Conservation (phyloP, 352 stramenopile species). For the Phytophthora sojae region DNA sequence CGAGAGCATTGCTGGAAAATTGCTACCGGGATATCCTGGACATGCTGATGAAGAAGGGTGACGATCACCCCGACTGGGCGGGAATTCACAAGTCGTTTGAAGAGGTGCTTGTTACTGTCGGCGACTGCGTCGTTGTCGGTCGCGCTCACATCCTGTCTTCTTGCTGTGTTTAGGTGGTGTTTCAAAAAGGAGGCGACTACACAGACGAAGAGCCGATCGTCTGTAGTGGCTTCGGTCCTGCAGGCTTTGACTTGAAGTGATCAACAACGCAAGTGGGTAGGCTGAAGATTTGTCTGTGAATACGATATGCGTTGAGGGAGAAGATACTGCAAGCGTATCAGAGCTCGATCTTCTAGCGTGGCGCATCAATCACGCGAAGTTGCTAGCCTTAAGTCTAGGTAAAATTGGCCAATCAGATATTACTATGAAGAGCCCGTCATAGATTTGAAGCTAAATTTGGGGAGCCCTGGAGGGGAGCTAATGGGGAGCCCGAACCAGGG, state of each 20-base stretch:
- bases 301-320: background rate
- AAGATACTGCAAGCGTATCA: background rate
- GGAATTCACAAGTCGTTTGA: conserved; percentile 7
- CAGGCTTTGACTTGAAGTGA: background rate
- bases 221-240: background rate
- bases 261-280: background rate
- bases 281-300: background rate
- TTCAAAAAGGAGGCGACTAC: conserved; percentile 8
- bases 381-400: no score
- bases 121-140: no score
- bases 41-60: conserved; percentile 1
- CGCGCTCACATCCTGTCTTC: background rate
- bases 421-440: no score
- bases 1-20: conserved; percentile 1
- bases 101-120: background rate
- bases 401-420: no score
- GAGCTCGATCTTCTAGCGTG: no score
- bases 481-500: no score
- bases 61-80: conserved; percentile 13
- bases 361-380: no score
- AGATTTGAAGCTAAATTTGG: no score
- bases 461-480: no score
- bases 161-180: conserved; percentile 1
- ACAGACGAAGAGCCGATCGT: conserved; percentile 8
- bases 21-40: conserved; percentile 4